Percentiles rank a stretch among this genome's conserved stretches.
phyloP scores from a whole-genome alignment of 768 basidiomycete species.

The Rhizopogon salebrosus region DNA sequence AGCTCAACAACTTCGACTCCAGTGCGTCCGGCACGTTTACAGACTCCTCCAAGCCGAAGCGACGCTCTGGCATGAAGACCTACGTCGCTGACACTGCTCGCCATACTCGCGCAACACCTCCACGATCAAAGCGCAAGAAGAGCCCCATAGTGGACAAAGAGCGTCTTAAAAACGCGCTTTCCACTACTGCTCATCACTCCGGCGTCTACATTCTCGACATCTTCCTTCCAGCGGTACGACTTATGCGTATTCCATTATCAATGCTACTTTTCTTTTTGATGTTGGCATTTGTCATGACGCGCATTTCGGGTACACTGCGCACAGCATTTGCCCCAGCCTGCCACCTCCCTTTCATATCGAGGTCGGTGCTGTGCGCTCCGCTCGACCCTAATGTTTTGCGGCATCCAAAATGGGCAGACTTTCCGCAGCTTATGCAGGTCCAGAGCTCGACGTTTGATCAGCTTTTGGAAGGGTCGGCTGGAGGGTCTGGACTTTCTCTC shows the following conservation, averaged over 20 bases:
- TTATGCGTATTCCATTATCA: slow-evolving; percentile 53
- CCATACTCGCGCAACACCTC: slow-evolving; percentile 5
- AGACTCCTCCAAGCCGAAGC: not conserved
- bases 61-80: not conserved
- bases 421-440: slow-evolving; percentile 51
- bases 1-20: not conserved
- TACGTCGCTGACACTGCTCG: not conserved
- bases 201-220: slow-evolving; percentile 44
- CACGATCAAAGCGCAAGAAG: slow-evolving; percentile 26
- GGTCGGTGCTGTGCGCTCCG: slow-evolving; percentile 36
- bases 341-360: slow-evolving; percentile 53
- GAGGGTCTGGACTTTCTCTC: slow-evolving; percentile 54
- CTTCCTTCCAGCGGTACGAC: slow-evolving; percentile 37
- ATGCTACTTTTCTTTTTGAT: slow-evolving; percentile 48
- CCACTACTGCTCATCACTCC: slow-evolving; percentile 21
- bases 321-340: slow-evolving; percentile 54
- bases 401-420: slow-evolving; percentile 48
- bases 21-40: not conserved
- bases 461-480: slow-evolving; percentile 52
- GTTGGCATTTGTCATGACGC: slow-evolving; percentile 39
- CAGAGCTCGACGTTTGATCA: slow-evolving; percentile 62
- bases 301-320: slow-evolving; percentile 39
- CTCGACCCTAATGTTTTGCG: not conserved
- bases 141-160: slow-evolving; percentile 22
- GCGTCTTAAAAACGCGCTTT: slow-evolving; percentile 16